Evolutionary conservation across 495 filamentous ascomycete species (phyloP).

Genomic region (Penicillium pancosmium): DNA sequence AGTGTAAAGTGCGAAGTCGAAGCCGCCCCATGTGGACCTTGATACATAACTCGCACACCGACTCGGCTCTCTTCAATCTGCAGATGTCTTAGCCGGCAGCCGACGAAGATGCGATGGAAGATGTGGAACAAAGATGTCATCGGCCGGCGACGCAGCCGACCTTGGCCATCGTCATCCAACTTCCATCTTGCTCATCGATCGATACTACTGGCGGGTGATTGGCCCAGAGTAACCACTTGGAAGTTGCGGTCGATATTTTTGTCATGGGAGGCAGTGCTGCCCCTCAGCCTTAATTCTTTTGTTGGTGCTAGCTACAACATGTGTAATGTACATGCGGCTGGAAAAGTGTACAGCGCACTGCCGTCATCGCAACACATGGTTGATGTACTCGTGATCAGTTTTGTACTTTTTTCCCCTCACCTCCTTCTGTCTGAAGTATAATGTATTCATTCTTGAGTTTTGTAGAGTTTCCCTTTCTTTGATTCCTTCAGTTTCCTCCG

Average conservation of each 20-base stretch:
- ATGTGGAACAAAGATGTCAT: background rate
- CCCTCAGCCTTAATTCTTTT: conserved; percentile 3
- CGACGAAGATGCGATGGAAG: background rate
- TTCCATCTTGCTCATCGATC: conserved; percentile 4
- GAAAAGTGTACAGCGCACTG: conserved; percentile 1
- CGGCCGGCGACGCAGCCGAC: conserved; percentile 3
- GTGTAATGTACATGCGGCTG: background rate
- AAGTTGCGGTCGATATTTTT: background rate
- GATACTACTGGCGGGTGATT: background rate
- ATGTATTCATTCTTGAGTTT: background rate
- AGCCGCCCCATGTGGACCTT: background rate
- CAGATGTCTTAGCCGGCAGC: conserved; percentile 4
- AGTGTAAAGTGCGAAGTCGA: background rate
- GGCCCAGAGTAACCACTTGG: background rate
- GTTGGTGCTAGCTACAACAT: background rate
- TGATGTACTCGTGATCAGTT: background rate
- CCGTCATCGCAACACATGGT: conserved; percentile 6
- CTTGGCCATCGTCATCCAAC: conserved; percentile 21
- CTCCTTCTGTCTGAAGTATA: background rate
- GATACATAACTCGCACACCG: background rate
- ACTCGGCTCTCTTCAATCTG: background rate
- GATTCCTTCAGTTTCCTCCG: background rate
- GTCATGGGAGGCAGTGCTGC: conserved; percentile 4
- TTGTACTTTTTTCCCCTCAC: background rate
- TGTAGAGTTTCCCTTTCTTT: background rate